These are phyloP conservation scores for Houttuynia cordata DNA, from an alignment of 164 flowering plant species.

Conservation along the genomic window DNA sequence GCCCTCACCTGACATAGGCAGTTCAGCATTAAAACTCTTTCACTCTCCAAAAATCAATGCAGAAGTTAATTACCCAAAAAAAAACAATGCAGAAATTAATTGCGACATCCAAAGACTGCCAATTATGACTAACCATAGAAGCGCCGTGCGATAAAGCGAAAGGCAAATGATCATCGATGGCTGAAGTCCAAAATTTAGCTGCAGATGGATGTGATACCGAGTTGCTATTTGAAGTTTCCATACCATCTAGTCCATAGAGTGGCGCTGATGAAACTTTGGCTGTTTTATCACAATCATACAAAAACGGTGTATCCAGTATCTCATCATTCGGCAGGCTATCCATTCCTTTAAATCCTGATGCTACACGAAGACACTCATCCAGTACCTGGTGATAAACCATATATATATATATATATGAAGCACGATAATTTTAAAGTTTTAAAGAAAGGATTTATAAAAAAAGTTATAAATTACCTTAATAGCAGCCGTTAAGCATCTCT, in stretches of 20 bases:
- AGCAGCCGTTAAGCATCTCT: conserved; percentile 34
- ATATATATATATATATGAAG: background rate
- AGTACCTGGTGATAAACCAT: conserved; percentile 40
- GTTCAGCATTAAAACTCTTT: background rate
- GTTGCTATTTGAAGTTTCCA: conserved; percentile 18
- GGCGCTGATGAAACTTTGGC: conserved; percentile 91
- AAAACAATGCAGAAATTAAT: too few species aligned
- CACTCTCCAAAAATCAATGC: background rate
- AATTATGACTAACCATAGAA: conserved; percentile 40
- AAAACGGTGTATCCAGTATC: conserved; percentile 49
- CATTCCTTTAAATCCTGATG: conserved; percentile 88
- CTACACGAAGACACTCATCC: conserved; percentile 84
- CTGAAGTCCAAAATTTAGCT: conserved; percentile 56
- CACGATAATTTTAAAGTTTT: too few species aligned
- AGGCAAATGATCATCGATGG: conserved; percentile 64
- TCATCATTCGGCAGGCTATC: conserved; percentile 69
- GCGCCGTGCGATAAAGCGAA: conserved; percentile 36
- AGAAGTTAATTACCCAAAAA: background rate
- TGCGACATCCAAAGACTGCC: background rate
- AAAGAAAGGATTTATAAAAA: background rate
- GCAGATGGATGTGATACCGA: conserved; percentile 22
- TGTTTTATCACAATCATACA: conserved; percentile 47
- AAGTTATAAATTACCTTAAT: conserved; percentile 33
- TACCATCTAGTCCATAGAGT: conserved; percentile 27
- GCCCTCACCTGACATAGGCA: conserved; percentile 63